Evolutionary conservation across 257 asterid genomes (phyloP).

Genomic region (Gentiana dahurica): DNA sequence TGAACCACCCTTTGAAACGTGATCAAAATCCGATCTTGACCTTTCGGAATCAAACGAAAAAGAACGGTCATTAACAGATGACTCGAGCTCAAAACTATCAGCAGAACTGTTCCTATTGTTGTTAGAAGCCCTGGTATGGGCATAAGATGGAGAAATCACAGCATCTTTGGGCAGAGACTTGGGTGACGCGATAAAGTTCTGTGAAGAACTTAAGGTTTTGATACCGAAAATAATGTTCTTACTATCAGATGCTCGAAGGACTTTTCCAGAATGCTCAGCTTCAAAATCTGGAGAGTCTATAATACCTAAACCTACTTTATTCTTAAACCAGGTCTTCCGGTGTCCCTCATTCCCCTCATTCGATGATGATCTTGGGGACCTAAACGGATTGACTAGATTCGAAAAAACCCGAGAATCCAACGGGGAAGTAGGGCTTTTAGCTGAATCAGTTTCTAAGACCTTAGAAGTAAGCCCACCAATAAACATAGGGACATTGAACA

Average conservation of each 20-base stretch:
- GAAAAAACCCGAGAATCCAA: conserved; percentile 79
- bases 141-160: conserved; percentile 33
- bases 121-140: conserved; percentile 23
- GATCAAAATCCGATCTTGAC: conserved; percentile 27
- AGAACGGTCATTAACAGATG: conserved; percentile 28
- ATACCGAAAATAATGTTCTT: conserved; percentile 51
- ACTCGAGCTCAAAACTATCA: conserved; percentile 49
- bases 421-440: conserved; percentile 83
- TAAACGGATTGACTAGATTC: conserved; percentile 56
- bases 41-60: conserved; percentile 62
- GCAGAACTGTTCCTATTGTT: conserved; percentile 33
- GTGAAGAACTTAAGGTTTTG: conserved; percentile 24
- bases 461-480: conserved; percentile 55
- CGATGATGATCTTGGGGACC: conserved; percentile 31
- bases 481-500: conserved; percentile 50
- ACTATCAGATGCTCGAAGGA: conserved; percentile 35
- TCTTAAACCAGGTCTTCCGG: conserved; percentile 51
- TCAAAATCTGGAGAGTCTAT: conserved; percentile 64
- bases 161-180: conserved; percentile 59
- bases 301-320: conserved; percentile 85
- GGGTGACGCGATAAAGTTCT: conserved; percentile 32
- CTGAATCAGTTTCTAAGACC: conserved; percentile 70
- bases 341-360: conserved; percentile 22
- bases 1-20: conserved; percentile 36
- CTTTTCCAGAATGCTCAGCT: conserved; percentile 26